Evolutionary conservation across 495 filamentous ascomycete genomes (phyloP).

Genomic region (Talaromyces wortmannii): DNA sequence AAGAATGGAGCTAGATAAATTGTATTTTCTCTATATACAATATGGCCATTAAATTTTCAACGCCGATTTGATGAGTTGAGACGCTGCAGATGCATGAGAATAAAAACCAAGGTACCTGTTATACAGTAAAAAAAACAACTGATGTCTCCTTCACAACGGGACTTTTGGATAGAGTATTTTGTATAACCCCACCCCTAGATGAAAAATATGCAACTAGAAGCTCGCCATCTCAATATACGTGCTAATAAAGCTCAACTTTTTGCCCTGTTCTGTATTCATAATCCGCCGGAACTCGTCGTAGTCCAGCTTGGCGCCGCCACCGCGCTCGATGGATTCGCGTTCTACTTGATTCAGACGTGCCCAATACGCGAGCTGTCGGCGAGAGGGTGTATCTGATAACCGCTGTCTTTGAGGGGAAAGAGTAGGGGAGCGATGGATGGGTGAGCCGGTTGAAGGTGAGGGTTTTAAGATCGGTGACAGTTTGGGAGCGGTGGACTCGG

Average conservation of each 20-base stretch:
- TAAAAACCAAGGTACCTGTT: background rate
- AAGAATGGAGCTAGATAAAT: no score
- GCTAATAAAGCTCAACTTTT: conserved; percentile 65
- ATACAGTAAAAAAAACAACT: no score
- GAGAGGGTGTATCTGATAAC: conserved; percentile 16
- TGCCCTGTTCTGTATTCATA: conserved; percentile 57
- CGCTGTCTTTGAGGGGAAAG: conserved; percentile 8
- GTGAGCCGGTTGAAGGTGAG: conserved; percentile 28
- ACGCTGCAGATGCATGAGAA: background rate
- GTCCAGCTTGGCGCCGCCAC: conserved; percentile 65
- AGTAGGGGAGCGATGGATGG: conserved; percentile 15
- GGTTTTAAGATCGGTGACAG: conserved; percentile 12
- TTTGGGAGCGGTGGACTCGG: conserved; percentile 32
- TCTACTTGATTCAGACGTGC: conserved; percentile 51
- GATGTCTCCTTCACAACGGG: no score
- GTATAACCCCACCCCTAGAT: background rate
- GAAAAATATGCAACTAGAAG: conserved; percentile 26
- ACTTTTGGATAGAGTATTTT: background rate
- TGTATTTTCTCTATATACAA: no score
- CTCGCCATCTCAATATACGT: conserved; percentile 80
- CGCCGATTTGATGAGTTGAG: no score
- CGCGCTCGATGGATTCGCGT: conserved; percentile 58
- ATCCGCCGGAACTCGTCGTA: conserved; percentile 68
- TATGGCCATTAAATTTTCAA: no score
- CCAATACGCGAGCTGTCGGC: conserved; percentile 45